Base-by-base conservation (phyloP, 352 stramenopile genomes). In the Phytopythium helicoides region DNA sequence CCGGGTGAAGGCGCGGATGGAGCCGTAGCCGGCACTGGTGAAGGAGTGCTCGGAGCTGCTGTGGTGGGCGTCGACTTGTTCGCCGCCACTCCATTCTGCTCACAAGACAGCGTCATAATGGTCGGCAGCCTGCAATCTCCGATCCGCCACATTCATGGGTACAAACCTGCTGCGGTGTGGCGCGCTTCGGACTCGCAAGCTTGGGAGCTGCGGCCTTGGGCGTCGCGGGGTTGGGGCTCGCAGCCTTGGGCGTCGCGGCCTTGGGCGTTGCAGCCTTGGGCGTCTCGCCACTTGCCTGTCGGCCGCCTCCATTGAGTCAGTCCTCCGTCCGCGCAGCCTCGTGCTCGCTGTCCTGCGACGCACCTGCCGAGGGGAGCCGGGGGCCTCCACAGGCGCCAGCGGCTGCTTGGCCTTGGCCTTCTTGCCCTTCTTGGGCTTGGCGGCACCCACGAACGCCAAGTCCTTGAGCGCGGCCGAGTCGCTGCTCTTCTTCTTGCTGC, bases 401-500 rank as follows among this genome's bases (percentile, higher is more conserved):
- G 46, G 33, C 37, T 62, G 54, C 41, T 42, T 60, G 40, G 63
- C 54, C 64, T 82, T 86, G 41, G 33, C 52, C 47, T 74, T 74
- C 58, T 89, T 89, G 54, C 52, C 75, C 57, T 89, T 89, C 66
- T 88, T 89, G 11, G 63, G 48, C 47, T 86, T 85, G 33, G 73
- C 73, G 14, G 77, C 71, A 0, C 31, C 31, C 26, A 52, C 46
- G 64, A 92, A 87, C 18, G 81, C 81, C 33, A 92, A 60, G 47
- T 86, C 79, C 56, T 92, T 92, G 6, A 92, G 71, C 54, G 75
- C 58, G 5, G 68, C 64, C n/a, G 68, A 75, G 46, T 90, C 79
- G 37, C 76, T 87, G 72, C 59, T 87, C 47, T 86, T 90, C 66
- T 90, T 90, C 66, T 87, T 88, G 60, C 54, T 73, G 69, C 74